Conservation (phyloP, 1,284 basidiomycete species). For the Sphagnurus paluster region DNA sequence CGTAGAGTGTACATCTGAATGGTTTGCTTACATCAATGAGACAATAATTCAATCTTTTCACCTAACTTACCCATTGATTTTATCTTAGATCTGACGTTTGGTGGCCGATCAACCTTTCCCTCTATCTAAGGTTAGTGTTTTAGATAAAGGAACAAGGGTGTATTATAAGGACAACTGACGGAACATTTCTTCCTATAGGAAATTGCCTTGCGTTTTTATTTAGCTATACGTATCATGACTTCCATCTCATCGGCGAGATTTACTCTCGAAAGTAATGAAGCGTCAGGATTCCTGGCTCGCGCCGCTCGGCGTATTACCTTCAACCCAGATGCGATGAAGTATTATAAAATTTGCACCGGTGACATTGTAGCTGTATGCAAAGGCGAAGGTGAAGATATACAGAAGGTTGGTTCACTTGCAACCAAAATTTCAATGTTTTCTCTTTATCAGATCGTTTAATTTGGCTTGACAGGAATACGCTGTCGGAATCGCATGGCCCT, state of each 20-base stretch:
- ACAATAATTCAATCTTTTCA: not conserved
- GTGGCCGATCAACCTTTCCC: not conserved
- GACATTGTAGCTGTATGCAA: conserved; percentile 64
- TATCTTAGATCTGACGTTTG: not conserved
- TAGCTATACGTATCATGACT: conserved; percentile 26
- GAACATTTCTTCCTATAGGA: not conserved
- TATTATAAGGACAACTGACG: not conserved
- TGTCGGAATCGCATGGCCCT: conserved; percentile 73
- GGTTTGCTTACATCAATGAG: not conserved
- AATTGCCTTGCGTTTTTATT: not conserved
- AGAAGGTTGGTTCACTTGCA: conserved; percentile 33
- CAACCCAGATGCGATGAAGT: conserved; percentile 64
- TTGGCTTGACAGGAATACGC: conserved; percentile 58
- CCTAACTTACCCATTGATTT: not conserved
- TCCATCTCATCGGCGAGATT: conserved; percentile 47
- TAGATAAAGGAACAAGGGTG: not conserved
- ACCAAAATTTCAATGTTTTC: conserved; percentile 9
- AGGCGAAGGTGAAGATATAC: conserved; percentile 31
- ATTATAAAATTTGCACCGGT: conserved; percentile 64
- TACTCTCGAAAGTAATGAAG: conserved; percentile 38
- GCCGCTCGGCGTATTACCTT: conserved; percentile 64
- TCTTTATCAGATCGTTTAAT: conserved; percentile 10
- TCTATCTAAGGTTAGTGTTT: not conserved
- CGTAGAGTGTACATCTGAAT: not conserved
- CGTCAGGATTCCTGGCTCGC: conserved; percentile 44